Conservation (phyloP, 2,329 filamentous ascomycete genomes). For the Cercospora zeae-maydis region DNA sequence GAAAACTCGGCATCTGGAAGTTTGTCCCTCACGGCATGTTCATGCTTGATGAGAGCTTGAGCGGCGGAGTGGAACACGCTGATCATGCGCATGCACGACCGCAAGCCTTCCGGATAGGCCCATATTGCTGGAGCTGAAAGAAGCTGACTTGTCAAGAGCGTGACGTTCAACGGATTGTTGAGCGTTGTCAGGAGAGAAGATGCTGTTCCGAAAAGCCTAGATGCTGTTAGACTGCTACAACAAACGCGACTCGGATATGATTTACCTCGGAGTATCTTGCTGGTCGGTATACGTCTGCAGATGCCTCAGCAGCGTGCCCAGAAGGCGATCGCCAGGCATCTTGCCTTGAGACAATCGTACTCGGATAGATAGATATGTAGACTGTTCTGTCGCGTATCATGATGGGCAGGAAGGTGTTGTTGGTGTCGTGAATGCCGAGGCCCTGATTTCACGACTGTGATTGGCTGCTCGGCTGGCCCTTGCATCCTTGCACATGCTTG, state of each 20-base stretch:
- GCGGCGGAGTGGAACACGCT: slow-evolving; percentile 69
- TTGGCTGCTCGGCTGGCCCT: slow-evolving; percentile 1
- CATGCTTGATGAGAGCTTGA: slow-evolving; percentile 52
- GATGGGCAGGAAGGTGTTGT: background rate
- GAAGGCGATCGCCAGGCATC: slow-evolving; percentile 65
- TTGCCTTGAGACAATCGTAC: background rate
- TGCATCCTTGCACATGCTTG: background rate
- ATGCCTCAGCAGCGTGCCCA: slow-evolving; percentile 64
- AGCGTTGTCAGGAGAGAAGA: slow-evolving; percentile 65
- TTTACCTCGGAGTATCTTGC: slow-evolving; percentile 58
- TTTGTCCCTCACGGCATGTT: slow-evolving; percentile 36
- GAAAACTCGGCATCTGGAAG: slow-evolving; percentile 27
- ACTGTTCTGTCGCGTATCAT: background rate
- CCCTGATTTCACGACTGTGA: background rate
- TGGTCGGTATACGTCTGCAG: slow-evolving; percentile 57
- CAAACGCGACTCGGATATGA: background rate
- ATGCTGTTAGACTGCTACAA: slow-evolving; percentile 13
- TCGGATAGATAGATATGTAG: background rate
- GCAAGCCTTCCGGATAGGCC: slow-evolving; percentile 58
- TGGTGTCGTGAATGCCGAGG: slow-evolving; percentile 6
- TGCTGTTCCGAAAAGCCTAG: slow-evolving; percentile 60
- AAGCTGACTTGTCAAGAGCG: slow-evolving; percentile 68
- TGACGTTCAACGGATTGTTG: slow-evolving; percentile 71
- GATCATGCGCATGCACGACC: slow-evolving; percentile 62
- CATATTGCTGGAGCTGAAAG: slow-evolving; percentile 70